Evolutionary conservation across 768 basidiomycete genomes (phyloP).

Genomic region (Mycena belliarum): DNA sequence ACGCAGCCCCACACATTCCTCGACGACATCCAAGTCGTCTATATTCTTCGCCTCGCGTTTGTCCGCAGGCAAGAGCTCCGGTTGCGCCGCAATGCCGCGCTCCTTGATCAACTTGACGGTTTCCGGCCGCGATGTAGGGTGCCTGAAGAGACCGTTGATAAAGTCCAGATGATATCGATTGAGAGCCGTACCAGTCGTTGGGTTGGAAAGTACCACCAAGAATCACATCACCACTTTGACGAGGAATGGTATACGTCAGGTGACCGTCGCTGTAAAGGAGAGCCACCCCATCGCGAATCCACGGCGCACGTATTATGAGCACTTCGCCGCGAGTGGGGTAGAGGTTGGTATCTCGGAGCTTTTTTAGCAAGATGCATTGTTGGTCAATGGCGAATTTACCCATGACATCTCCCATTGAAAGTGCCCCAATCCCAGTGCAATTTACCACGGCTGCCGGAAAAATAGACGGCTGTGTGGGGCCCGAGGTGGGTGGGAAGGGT

Average conservation of each 20-base stretch:
- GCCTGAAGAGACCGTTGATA: neutral
- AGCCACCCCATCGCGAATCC: conserved; percentile 26
- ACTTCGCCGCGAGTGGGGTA: conserved; percentile 66
- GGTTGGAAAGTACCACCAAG: conserved; percentile 19
- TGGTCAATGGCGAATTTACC: conserved; percentile 32
- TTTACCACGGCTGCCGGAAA: conserved; percentile 16
- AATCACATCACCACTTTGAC: conserved; percentile 20
- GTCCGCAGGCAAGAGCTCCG: conserved; percentile 9
- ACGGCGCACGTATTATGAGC: conserved; percentile 53
- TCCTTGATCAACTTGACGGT: conserved; percentile 16
- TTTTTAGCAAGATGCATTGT: neutral
- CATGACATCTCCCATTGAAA: conserved; percentile 57
- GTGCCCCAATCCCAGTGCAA: conserved; percentile 38
- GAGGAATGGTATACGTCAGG: conserved; percentile 14
- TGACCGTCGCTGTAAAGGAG: conserved; percentile 3
- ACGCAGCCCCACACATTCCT: conserved; percentile 19
- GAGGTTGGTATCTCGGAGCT: conserved; percentile 26
- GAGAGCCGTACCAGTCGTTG: conserved; percentile 13
- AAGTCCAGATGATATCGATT: too few species aligned
- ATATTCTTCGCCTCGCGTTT: conserved; percentile 11
- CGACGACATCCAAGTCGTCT: conserved; percentile 15
- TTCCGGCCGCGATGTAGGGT: conserved; percentile 11
- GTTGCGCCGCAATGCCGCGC: conserved; percentile 12
- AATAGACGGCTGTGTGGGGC: neutral
- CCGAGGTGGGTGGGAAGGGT: neutral